phyloP scores from a whole-genome alignment of 2,329 filamentous ascomycete genomes.

The Neofusicoccum sp. region DNA sequence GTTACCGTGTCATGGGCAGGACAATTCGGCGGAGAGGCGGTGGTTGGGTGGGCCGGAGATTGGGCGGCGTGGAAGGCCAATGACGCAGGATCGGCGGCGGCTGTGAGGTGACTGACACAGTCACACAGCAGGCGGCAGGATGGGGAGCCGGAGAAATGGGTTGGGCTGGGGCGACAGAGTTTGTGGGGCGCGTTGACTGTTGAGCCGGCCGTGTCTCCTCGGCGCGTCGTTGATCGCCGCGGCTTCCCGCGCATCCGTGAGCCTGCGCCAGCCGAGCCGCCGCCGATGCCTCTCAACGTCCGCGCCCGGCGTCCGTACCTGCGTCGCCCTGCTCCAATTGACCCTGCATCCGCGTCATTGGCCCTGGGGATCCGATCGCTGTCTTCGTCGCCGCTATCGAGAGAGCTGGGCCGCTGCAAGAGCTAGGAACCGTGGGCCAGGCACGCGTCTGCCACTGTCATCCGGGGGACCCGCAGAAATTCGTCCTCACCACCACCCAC shows the following conservation, averaged over 20 bases:
- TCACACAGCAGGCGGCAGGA: too few relatives aligned
- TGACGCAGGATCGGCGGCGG: constrained; percentile 11
- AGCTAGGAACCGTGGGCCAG: background rate
- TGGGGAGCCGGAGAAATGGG: constrained; percentile 9
- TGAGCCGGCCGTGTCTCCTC: too few relatives aligned
- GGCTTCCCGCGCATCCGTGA: too few relatives aligned
- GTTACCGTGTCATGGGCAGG: background rate
- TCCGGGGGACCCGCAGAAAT: background rate
- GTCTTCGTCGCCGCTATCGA: background rate
- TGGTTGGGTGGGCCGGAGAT: background rate
- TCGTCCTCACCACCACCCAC: background rate
- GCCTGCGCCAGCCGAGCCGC: constrained; percentile 10
- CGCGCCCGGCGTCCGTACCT: background rate
- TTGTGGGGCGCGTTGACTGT: background rate
- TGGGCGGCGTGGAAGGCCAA: background rate
- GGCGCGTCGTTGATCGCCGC: background rate
- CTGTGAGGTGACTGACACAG: too few relatives aligned
- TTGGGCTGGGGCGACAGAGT: background rate
- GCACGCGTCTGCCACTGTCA: constrained; percentile 5
- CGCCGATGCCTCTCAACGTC: background rate
- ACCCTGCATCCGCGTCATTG: constrained; percentile 1
- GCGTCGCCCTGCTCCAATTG: background rate
- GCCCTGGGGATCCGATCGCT: background rate
- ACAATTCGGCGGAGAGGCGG: too few relatives aligned
- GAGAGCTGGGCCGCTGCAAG: background rate